Percentiles rank a stretch among this genome's conserved stretches.
Conservation (phyloP, 306 rosid genomes). For the Cajanus cajan region DNA sequence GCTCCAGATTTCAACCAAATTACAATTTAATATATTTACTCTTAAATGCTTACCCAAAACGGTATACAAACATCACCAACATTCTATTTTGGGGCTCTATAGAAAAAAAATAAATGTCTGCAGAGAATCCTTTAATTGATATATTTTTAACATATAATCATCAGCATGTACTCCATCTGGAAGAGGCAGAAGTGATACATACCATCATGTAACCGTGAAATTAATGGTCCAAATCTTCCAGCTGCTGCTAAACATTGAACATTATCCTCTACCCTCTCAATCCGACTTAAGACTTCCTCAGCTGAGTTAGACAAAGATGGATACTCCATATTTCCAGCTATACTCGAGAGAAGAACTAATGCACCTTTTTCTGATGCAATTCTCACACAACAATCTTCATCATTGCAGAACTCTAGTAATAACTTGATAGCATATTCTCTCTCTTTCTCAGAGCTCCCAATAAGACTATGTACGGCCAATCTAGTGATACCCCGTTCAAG, state of each 20-base stretch:
- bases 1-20: slow-evolving; percentile 25
- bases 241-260: slow-evolving; percentile 52
- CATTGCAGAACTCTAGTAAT: slow-evolving; percentile 52
- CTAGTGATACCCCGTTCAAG: slow-evolving; percentile 55
- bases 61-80: neutral
- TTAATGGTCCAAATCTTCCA: slow-evolving; percentile 61
- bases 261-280: slow-evolving; percentile 52
- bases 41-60: neutral
- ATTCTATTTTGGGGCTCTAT: neutral
- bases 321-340: slow-evolving; percentile 18
- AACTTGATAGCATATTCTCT: slow-evolving; percentile 54
- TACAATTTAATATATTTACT: slow-evolving; percentile 5
- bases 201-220: slow-evolving; percentile 48
- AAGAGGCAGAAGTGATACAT: slow-evolving; percentile 6
- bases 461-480: slow-evolving; percentile 65
- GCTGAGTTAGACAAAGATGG: slow-evolving; percentile 41
- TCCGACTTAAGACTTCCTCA: slow-evolving; percentile 51
- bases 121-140: slow-evolving; percentile 4
- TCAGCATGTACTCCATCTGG: neutral
- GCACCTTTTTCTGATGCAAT: slow-evolving; percentile 68
- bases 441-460: slow-evolving; percentile 57
- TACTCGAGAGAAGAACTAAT: slow-evolving; percentile 52
- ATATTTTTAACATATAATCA: neutral
- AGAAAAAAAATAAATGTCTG: neutral
- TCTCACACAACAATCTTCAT: slow-evolving; percentile 44